Evolutionary conservation across 305 asterid species (phyloP).

Genomic region (Rubia peregrina): DNA sequence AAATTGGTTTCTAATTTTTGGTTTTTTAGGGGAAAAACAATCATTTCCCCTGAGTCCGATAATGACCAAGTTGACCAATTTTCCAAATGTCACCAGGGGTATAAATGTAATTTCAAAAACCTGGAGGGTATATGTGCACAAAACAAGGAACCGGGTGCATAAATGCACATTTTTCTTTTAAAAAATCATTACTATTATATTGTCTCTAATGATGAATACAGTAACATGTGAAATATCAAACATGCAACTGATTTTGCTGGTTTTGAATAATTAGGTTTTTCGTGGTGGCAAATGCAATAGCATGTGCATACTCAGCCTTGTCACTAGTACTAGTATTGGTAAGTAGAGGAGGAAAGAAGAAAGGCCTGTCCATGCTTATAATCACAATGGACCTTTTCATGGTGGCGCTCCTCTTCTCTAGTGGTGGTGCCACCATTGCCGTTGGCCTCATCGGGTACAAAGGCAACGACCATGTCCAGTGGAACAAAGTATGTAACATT

Average conservation of each 20-base stretch:
- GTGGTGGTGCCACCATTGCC: slow-evolving; percentile 53
- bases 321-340: slow-evolving; percentile 39
- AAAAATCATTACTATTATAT: too few species aligned
- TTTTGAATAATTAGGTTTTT: slow-evolving; percentile 37
- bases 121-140: too few species aligned
- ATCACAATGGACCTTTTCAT: slow-evolving; percentile 42
- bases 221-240: too few species aligned
- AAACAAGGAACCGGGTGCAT: too few species aligned
- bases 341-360: slow-evolving; percentile 30
- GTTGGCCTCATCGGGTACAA: slow-evolving; percentile 56
- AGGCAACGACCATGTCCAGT: slow-evolving; percentile 60
- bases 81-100: too few species aligned
- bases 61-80: too few species aligned
- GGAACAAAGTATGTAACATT: slow-evolving; percentile 59
- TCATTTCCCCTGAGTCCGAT: too few species aligned
- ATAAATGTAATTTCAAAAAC: too few species aligned
- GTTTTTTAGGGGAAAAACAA: too few species aligned
- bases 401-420: slow-evolving; percentile 68
- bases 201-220: too few species aligned
- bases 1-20: too few species aligned
- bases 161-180: too few species aligned
- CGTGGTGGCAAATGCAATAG: slow-evolving; percentile 63
- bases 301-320: slow-evolving; percentile 53
- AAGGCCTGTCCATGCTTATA: slow-evolving; percentile 19
- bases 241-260: background rate